Evolutionary conservation across 2,329 filamentous ascomycete species (phyloP).

Genomic region (Calonectria hawksworthii): DNA sequence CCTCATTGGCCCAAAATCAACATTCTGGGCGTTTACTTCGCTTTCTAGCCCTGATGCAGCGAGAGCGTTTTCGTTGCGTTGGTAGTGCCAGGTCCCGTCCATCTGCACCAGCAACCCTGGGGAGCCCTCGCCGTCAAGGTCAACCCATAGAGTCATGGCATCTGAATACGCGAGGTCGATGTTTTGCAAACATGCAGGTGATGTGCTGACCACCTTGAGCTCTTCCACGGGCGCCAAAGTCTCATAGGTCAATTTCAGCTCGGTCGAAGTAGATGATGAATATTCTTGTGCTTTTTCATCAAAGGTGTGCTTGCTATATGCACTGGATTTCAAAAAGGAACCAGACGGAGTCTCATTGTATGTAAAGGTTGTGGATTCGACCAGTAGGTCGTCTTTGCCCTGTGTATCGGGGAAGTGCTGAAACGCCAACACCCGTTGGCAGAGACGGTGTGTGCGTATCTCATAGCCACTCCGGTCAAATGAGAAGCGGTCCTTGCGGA

Average conservation of each 20-base stretch:
- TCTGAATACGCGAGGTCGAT: neutral
- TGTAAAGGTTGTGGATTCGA: neutral
- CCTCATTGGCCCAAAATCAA: neutral
- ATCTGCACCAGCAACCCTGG: neutral
- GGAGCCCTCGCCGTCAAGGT: neutral
- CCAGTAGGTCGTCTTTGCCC: neutral
- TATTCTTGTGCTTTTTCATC: neutral
- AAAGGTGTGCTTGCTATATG: neutral
- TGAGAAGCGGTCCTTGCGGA: neutral
- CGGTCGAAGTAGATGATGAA: neutral
- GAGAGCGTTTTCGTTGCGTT: neutral
- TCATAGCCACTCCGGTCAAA: neutral
- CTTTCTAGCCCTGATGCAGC: neutral
- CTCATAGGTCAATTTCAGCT: neutral
- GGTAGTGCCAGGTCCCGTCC: neutral
- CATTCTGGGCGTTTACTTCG: neutral
- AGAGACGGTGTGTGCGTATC: neutral
- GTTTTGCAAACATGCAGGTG: neutral
- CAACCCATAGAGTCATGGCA: neutral
- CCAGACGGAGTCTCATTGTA: neutral
- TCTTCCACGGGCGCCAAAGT: neutral
- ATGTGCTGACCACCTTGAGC: neutral
- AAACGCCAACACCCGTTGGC: neutral
- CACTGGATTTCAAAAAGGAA: neutral
- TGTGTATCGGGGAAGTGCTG: neutral